These are phyloP conservation scores for Cryptococcus wingfieldii DNA, from an alignment of 1,284 basidiomycete genomes.

Conservation along the genomic window DNA sequence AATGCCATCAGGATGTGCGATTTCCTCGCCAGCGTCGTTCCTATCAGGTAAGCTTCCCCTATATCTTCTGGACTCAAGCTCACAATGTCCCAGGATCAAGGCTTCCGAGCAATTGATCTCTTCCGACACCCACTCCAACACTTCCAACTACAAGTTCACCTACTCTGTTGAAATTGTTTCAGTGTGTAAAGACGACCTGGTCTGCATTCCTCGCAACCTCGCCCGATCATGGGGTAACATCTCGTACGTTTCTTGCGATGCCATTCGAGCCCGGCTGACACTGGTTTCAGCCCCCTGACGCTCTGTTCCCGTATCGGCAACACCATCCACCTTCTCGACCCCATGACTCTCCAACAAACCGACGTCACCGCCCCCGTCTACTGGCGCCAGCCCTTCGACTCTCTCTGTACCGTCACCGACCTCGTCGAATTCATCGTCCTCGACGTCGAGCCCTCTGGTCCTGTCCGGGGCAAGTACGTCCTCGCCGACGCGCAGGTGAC, in stretches of 20 bases:
- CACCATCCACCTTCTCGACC: slow-evolving; percentile 86
- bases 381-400: slow-evolving; percentile 84
- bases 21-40: slow-evolving; percentile 82
- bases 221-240: slow-evolving; percentile 84
- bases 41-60: slow-evolving; percentile 63
- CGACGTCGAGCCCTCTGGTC: slow-evolving; percentile 81
- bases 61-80: background rate
- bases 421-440: slow-evolving; percentile 93
- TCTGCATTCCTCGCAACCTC: slow-evolving; percentile 78
- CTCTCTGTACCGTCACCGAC: slow-evolving; percentile 75
- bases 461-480: slow-evolving; percentile 67
- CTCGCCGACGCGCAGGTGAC: slow-evolving; percentile 94
- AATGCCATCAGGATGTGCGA: slow-evolving; percentile 98
- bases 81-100: slow-evolving; percentile 61
- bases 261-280: background rate
- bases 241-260: slow-evolving; percentile 44
- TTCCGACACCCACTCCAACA: slow-evolving; percentile 83
- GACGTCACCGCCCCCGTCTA: slow-evolving; percentile 79
- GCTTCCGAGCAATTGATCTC: slow-evolving; percentile 90
- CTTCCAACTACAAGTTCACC: slow-evolving; percentile 95
- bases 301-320: slow-evolving; percentile 89
- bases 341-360: slow-evolving; percentile 73
- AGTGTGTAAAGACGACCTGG: slow-evolving; percentile 95
- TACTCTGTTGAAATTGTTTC: slow-evolving; percentile 97
- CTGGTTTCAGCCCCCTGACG: slow-evolving; percentile 59